These are phyloP conservation scores for Apophysomyces trapeziformis DNA, from an alignment of 371 early-diverging fungal species.

Conservation along the genomic window DNA sequence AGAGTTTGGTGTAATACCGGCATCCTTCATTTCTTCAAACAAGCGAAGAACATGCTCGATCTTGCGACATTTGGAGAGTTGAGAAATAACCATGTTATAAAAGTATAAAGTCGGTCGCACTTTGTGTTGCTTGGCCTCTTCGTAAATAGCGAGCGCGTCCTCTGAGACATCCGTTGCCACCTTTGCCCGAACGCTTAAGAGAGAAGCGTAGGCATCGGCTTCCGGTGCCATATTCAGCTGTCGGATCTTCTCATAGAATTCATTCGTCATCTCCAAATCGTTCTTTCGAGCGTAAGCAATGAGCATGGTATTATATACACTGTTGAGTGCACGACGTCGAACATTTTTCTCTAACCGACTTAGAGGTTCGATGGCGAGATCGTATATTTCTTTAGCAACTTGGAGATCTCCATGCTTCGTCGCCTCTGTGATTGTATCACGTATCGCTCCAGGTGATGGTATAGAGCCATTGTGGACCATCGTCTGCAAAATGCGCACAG, in stretches of 20 bases:
- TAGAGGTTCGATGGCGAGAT: constrained; percentile 26
- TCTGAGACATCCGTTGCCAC: constrained; percentile 59
- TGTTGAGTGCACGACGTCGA: constrained; percentile 23
- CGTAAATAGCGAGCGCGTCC: constrained; percentile 59
- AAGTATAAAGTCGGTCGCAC: constrained; percentile 63
- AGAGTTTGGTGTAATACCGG: constrained; percentile 55
- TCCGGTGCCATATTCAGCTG: constrained; percentile 33
- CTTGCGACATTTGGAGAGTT: constrained; percentile 62
- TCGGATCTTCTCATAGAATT: constrained; percentile 55
- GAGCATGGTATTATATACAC: constrained; percentile 57
- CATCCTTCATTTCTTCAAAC: constrained; percentile 60
- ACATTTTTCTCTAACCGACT: constrained; percentile 15
- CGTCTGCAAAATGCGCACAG: constrained; percentile 29
- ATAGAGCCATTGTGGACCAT: constrained; percentile 35
- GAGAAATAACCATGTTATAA: constrained; percentile 67
- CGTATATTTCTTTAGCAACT: constrained; percentile 33
- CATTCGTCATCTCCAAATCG: constrained; percentile 45
- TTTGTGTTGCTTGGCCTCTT: constrained; percentile 57
- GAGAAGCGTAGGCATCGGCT: constrained; percentile 54
- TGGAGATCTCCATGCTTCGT: constrained; percentile 31
- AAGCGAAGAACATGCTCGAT: constrained; percentile 53
- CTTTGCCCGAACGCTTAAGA: constrained; percentile 50
- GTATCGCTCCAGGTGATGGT: constrained; percentile 45
- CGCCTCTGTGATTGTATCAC: constrained; percentile 45
- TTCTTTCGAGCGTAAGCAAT: constrained; percentile 54